Evolutionary conservation across 306 rosid genomes (phyloP).

Genomic region (Parietaria judaica): DNA sequence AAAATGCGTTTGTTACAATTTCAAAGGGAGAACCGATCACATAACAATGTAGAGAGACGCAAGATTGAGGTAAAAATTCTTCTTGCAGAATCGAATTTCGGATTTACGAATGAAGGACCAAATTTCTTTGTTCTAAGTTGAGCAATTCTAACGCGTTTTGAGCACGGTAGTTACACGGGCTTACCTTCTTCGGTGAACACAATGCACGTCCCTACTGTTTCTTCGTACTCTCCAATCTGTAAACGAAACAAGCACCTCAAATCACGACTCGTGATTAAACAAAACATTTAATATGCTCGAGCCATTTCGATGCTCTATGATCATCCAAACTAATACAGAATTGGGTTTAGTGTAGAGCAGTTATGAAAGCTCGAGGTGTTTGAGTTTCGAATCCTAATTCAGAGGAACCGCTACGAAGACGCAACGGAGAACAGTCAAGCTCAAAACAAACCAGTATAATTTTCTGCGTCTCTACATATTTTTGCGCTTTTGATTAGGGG

Average conservation of each 20-base stretch:
- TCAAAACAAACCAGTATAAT: too few species aligned
- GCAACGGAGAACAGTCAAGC: too few species aligned
- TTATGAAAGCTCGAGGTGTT: neutral
- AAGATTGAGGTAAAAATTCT: neutral
- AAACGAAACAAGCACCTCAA: conserved; percentile 11
- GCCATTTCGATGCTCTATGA: neutral
- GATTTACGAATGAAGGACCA: too few species aligned
- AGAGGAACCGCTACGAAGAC: too few species aligned
- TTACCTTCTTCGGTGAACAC: conserved; percentile 59
- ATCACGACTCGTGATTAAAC: neutral
- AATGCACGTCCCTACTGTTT: conserved; percentile 66
- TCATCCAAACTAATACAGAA: neutral
- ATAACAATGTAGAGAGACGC: neutral
- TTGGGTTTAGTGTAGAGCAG: too few species aligned
- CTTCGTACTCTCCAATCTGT: conserved; percentile 75
- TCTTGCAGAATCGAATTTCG: neutral
- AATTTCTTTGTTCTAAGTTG: neutral
- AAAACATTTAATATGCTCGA: neutral
- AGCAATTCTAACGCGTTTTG: neutral
- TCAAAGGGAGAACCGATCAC: neutral
- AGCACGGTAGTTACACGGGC: conserved; percentile 7
- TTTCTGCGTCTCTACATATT: too few species aligned
- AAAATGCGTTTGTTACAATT: neutral
- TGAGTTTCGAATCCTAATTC: too few species aligned
- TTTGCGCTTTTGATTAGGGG: too few species aligned